These are phyloP conservation scores for Rhodomyrtus tomentosa DNA, from an alignment of 345 rosid genomes.

Conservation along the genomic window DNA sequence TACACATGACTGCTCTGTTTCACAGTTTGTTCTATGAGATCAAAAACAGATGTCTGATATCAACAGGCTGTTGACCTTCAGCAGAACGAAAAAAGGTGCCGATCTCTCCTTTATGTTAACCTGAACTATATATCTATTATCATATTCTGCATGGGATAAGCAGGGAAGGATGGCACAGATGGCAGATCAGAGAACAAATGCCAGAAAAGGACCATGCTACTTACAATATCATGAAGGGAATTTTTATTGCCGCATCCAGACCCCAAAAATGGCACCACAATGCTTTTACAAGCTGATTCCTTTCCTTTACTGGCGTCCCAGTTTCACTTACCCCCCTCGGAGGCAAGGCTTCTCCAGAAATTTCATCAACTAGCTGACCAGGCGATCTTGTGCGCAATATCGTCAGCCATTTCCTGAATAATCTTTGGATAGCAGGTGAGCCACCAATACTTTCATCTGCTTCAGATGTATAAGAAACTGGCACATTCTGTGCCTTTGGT, in stretches of 20 bases:
- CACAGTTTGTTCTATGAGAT: neutral
- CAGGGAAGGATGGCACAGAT: neutral
- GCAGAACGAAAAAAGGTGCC: neutral
- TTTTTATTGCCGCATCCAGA: constrained; percentile 62
- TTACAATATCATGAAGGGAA: constrained; percentile 68
- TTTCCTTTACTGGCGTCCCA: constrained; percentile 12
- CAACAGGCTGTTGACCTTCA: neutral
- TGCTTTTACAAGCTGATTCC: constrained; percentile 24
- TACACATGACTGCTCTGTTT: neutral
- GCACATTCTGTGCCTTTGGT: constrained; percentile 46
- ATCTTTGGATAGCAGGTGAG: constrained; percentile 60
- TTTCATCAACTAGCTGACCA: constrained; percentile 35
- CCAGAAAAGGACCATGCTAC: constrained; percentile 9
- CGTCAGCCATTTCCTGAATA: constrained; percentile 79
- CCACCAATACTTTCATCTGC: constrained; percentile 40
- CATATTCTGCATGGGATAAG: neutral
- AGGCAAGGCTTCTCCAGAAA: constrained; percentile 35
- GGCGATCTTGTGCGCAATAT: constrained; percentile 29
- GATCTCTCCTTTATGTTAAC: neutral
- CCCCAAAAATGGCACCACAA: constrained; percentile 48
- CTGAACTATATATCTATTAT: neutral
- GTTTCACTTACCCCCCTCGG: constrained; percentile 21
- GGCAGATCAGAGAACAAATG: neutral
- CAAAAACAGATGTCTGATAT: neutral
- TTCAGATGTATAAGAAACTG: constrained; percentile 53